phyloP scores from a whole-genome alignment of 129 eudicot species.

The Flaveria trinervia region DNA sequence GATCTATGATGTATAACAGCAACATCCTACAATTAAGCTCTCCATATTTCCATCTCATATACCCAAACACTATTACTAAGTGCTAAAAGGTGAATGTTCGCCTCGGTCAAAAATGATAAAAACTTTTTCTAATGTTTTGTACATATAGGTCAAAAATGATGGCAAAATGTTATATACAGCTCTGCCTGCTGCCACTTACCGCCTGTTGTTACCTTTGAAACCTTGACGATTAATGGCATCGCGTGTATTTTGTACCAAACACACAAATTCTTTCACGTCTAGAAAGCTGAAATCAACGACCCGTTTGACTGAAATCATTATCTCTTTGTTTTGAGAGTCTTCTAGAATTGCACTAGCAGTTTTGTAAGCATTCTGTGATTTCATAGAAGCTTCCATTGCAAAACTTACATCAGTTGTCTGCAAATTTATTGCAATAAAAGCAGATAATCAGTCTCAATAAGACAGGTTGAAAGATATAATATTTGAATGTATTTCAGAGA shows the following conservation, averaged over 20 bases:
- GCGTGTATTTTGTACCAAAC: conserved; percentile 58
- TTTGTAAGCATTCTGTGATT: conserved; percentile 62
- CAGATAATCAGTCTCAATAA: neutral
- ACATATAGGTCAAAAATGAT: conserved; percentile 50
- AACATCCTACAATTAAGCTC: conserved; percentile 36
- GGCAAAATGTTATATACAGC: conserved; percentile 47
- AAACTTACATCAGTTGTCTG: conserved; percentile 64
- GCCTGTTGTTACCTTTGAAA: conserved; percentile 40
- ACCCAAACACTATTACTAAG: conserved; percentile 33
- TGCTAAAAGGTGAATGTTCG: conserved; percentile 19
- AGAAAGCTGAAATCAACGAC: conserved; percentile 84
- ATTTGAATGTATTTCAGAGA: neutral
- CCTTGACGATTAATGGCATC: conserved; percentile 58
- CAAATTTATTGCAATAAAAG: conserved; percentile 23
- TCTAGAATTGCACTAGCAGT: conserved; percentile 43
- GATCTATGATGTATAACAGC: conserved; percentile 39
- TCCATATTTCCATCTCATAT: conserved; percentile 30
- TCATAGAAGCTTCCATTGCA: conserved; percentile 87
- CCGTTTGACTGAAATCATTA: conserved; percentile 51
- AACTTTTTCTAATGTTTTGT: conserved; percentile 41
- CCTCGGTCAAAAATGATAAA: conserved; percentile 42
- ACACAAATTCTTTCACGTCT: conserved; percentile 61
- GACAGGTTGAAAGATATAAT: neutral
- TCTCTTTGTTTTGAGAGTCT: conserved; percentile 58
- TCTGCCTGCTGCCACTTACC: conserved; percentile 32